Conservation (phyloP, 176 grass and related monocot species). For the barley (Hordeum vulgare) region DNA sequence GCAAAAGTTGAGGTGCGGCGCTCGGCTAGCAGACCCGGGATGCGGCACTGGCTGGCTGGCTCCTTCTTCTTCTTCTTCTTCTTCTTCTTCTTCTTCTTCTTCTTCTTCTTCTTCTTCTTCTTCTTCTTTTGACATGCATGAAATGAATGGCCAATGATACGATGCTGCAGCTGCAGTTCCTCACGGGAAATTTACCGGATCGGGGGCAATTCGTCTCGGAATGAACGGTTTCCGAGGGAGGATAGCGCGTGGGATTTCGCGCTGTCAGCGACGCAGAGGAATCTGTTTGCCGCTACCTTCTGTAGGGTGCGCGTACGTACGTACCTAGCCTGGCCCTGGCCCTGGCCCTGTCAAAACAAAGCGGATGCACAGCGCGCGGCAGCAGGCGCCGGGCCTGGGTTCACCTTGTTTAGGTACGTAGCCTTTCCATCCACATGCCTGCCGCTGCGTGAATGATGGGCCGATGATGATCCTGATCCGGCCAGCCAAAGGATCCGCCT, state of each 20-base stretch:
- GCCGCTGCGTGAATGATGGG: conserved; percentile 1
- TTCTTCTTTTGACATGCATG: not conserved
- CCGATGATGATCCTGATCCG: conserved; percentile 4
- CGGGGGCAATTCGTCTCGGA: not conserved
- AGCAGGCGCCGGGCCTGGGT: not conserved
- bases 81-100: not conserved
- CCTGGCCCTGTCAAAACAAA: conserved; percentile 9
- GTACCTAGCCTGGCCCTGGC: not conserved
- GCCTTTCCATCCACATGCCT: conserved; percentile 11
- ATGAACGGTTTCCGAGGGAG: not conserved
- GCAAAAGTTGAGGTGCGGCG: not conserved
- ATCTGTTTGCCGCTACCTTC: conserved; percentile 6
- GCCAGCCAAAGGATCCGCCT: not conserved
- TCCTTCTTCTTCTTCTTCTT: not conserved
- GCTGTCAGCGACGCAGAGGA: conserved; percentile 4
- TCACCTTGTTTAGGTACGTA: conserved; percentile 10
- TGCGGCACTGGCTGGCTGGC: not conserved
- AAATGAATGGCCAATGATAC: not conserved
- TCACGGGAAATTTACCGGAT: not conserved
- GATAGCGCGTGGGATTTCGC: not conserved
- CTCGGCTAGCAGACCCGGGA: too few species aligned
- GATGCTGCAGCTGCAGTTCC: not conserved
- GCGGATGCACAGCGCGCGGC: conserved; percentile 8
- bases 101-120: not conserved
- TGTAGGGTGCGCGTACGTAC: not conserved